phyloP scores from a whole-genome alignment of 495 filamentous ascomycete genomes.

The Penicillium nucicola region DNA sequence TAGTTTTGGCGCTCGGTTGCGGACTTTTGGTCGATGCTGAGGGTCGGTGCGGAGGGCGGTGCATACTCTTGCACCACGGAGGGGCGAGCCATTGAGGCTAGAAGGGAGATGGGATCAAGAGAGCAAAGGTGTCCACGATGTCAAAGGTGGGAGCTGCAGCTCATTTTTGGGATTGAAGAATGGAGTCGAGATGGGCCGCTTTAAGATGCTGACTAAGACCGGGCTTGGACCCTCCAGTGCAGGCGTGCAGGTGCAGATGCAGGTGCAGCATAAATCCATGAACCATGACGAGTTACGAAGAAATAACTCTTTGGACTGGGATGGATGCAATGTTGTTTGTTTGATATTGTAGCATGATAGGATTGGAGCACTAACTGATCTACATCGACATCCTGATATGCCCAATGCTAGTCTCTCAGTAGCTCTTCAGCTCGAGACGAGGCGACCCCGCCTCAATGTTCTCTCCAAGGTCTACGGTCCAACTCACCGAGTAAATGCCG shows the following conservation, averaged over 20 bases:
- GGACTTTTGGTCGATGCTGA: constrained; percentile 62
- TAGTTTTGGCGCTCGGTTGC: constrained; percentile 65
- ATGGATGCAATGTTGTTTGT: too few relatives aligned
- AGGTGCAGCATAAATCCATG: too few relatives aligned
- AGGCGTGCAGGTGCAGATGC: too few relatives aligned
- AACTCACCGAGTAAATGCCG: not conserved
- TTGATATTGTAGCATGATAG: too few relatives aligned
- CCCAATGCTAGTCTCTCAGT: not conserved
- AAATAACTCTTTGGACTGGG: too few relatives aligned
- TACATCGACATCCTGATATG: too few relatives aligned
- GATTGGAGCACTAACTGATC: too few relatives aligned
- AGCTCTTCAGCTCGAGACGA: too few relatives aligned
- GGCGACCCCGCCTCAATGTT: not conserved
- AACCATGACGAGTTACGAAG: too few relatives aligned
- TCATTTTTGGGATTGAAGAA: not conserved
- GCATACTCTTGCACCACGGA: constrained; percentile 70
- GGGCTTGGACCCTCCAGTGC: not conserved
- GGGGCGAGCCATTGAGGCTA: constrained; percentile 38
- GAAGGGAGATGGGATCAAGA: constrained; percentile 1
- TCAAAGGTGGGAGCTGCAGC: too few relatives aligned
- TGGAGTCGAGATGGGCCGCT: not conserved
- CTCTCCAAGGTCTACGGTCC: too few relatives aligned
- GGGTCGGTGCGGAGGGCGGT: constrained; percentile 56
- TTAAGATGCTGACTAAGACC: not conserved
- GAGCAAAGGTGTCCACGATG: too few relatives aligned